Evolutionary conservation across 2,329 filamentous ascomycete species (phyloP), one percentile per base, ranked within the genome.

Genomic region (Penicillium italicum): DNA sequence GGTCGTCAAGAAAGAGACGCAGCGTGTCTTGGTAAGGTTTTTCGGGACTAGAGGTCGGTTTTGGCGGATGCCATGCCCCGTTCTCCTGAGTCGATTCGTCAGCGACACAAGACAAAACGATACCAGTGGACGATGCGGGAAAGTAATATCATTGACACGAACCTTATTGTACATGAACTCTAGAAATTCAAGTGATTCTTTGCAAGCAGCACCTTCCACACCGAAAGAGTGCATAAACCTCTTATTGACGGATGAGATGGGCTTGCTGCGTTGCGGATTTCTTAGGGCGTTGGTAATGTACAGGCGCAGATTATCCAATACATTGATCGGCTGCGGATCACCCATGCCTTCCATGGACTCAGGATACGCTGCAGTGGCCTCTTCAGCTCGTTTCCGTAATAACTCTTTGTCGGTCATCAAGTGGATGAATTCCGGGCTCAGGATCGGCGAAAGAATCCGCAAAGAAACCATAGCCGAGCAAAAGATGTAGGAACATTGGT

Each of bases 141-240:
- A 34, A 14, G 26, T 8, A 40, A 14, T 50, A 7, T 26, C 20
- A 58, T 55, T 31, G 56, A 53, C 34, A 69, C 76, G 55, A 63
- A 80, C 79, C 59, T 75, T 73, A n/a, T 47, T 41, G 34, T 67
- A 72, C 26, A 65, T 74, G 64, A 89, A 89, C 2, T 82, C 84
- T 33, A 88, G 67, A 43, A 78, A 80, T 53, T 79, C 74, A 18
- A 89, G 73, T 28, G 89, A 67, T 11, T 77, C 74, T 60, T 79
- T 77, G 66, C 85, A 89, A 46, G 75, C 69, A 37, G 53, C 62
- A 34, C 76, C 76, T 41, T 86, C 83, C 40, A 79, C 73, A 10
- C 84, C 85, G 68, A 88, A 87, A 2, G 81, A 81, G 58, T 83
- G 77, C 63, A 83, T 76, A 61, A 87, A 89, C 54, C 82, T 81